Conservation (phyloP, 2,329 filamentous ascomycete genomes). For the Raffaelea deltoideospora region DNA sequence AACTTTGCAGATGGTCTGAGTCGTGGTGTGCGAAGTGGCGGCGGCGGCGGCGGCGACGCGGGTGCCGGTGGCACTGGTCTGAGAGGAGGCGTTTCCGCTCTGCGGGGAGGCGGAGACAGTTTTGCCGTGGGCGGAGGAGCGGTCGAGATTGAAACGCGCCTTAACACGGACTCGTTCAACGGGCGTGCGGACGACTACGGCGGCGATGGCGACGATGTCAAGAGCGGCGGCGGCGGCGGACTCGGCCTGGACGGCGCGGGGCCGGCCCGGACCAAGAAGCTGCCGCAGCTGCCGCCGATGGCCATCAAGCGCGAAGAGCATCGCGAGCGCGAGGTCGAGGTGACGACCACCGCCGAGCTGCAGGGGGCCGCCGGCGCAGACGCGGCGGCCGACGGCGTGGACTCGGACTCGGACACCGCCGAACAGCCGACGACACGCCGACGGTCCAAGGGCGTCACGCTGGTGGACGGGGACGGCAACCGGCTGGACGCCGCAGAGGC, state of each 20-base stretch:
- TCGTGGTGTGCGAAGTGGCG: constrained; percentile 15
- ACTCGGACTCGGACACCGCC: constrained; percentile 9
- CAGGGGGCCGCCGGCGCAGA: constrained; percentile 27
- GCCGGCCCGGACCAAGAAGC: constrained; percentile 5
- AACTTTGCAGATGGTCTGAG: not conserved
- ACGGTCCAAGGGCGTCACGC: constrained; percentile 16
- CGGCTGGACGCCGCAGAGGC: constrained; percentile 20
- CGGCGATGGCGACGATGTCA: constrained; percentile 14
- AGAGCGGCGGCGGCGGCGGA: not conserved
- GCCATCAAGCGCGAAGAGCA: constrained; percentile 40
- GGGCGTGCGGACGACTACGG: constrained; percentile 19
- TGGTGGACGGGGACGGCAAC: constrained; percentile 29
- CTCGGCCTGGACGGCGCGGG: not conserved
- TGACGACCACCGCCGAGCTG: constrained; percentile 41
- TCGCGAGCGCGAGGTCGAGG: constrained; percentile 35
- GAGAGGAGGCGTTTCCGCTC: not conserved
- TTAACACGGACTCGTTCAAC: constrained; percentile 42
- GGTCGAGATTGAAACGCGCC: constrained; percentile 29
- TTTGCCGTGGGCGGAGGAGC: too few species aligned
- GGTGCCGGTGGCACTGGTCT: constrained; percentile 4
- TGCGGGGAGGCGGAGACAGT: too few species aligned
- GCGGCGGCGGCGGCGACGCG: constrained; percentile 6
- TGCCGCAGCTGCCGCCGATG: constrained; percentile 30
- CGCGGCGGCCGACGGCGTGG: constrained; percentile 13
- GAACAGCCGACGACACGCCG: too few species aligned